Evolutionary conservation across 345 rosid genomes (phyloP).

Genomic region (Aegle marmelos): DNA sequence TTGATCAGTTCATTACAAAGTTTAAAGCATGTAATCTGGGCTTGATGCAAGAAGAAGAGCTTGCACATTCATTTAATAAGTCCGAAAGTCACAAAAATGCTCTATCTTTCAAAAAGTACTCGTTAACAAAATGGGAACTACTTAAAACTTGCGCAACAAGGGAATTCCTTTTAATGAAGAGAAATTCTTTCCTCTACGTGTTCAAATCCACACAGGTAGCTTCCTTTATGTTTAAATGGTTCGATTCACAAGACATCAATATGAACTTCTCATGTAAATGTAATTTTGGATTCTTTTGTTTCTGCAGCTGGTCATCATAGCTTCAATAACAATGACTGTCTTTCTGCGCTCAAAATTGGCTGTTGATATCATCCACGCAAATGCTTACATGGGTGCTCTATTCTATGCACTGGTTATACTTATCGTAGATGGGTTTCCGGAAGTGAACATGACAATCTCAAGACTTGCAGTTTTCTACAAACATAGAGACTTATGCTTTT

Average conservation of each 20-base stretch:
- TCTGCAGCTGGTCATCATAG: conserved; percentile 45
- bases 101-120: conserved; percentile 24
- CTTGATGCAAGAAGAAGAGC: conserved; percentile 15
- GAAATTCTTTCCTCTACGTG: conserved; percentile 34
- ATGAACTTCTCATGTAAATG: neutral
- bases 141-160: conserved; percentile 37
- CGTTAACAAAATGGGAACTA: conserved; percentile 30
- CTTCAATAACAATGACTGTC: conserved; percentile 43
- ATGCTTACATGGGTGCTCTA: conserved; percentile 48
- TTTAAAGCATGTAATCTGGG: conserved; percentile 36
- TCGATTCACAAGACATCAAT: neutral
- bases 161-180: conserved; percentile 25
- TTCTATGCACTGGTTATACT: conserved; percentile 45
- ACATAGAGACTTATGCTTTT: conserved; percentile 60
- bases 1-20: conserved; percentile 23
- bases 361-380: conserved; percentile 27
- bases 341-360: conserved; percentile 49
- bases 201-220: conserved; percentile 36
- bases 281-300: conserved; percentile 1
- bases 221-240: neutral
- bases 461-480: conserved; percentile 71
- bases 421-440: conserved; percentile 62
- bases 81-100: conserved; percentile 31
- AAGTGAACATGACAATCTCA: conserved; percentile 51
- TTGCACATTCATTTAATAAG: conserved; percentile 32